Percentiles rank a stretch among this genome's conserved stretches.
phyloP scores from a whole-genome alignment of 345 rosid species.

The Citrus sinensis region DNA sequence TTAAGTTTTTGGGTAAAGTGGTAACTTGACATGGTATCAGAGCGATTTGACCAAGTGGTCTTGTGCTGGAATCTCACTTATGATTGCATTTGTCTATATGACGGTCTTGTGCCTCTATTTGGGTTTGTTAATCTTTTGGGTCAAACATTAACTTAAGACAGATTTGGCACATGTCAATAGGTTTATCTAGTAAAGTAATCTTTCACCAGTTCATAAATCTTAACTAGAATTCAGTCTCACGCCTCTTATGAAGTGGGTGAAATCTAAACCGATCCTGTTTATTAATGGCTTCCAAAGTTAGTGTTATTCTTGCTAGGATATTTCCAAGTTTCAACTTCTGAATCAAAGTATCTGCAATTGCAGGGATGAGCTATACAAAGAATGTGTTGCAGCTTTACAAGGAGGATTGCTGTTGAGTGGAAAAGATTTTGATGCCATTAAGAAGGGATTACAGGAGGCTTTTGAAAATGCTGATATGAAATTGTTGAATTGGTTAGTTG shows the following conservation, averaged over 20 bases:
- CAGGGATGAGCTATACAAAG: constrained; percentile 90
- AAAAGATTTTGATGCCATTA: constrained; percentile 46
- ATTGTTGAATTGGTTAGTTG: constrained; percentile 62
- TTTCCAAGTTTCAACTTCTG: neutral
- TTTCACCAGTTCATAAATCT: neutral
- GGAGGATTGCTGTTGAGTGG: constrained; percentile 64
- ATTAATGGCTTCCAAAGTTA: neutral
- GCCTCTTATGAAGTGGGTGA: neutral
- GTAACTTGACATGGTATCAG: neutral
- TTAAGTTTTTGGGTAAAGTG: neutral
- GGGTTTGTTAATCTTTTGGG: neutral
- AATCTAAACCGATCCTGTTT: neutral
- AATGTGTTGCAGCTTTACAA: constrained; percentile 68
- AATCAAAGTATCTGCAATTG: neutral
- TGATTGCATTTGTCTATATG: neutral
- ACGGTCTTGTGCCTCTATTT: neutral
- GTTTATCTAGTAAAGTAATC: neutral
- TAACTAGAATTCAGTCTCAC: neutral
- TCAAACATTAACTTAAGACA: neutral
- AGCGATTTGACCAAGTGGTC: neutral
- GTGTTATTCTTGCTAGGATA: neutral
- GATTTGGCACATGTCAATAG: neutral
- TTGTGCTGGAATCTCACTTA: neutral
- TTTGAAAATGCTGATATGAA: constrained; percentile 66
- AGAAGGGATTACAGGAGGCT: constrained; percentile 51